A percentile compares a stretch with the other conserved stretches of the same genome.
Evolutionary conservation across 805 yeast species (phyloP).

Genomic region (Millerozyma miso): DNA sequence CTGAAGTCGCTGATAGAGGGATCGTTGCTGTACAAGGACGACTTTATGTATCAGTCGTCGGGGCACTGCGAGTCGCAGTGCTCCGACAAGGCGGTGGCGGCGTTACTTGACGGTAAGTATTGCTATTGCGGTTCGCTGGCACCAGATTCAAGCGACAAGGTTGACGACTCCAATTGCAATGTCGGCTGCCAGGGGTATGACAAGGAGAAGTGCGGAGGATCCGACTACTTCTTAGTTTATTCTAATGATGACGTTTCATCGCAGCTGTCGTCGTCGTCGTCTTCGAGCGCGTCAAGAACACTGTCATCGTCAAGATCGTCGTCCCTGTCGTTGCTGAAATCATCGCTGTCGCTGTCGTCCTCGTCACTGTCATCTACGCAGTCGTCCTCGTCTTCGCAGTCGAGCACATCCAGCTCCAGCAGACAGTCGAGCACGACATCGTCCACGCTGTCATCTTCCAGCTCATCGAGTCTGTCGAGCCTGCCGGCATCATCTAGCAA

Average conservation of each 20-base stretch:
- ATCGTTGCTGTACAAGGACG: constrained; percentile 39
- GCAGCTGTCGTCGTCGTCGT: constrained; percentile 9
- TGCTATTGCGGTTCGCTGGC: constrained; percentile 39
- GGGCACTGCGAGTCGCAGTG: constrained; percentile 55
- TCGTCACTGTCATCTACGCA: constrained; percentile 9
- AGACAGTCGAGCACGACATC: constrained; percentile 9
- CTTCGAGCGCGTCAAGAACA: constrained; percentile 7
- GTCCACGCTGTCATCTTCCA: constrained; percentile 10
- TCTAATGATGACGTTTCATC: constrained; percentile 18
- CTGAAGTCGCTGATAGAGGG: constrained; percentile 23
- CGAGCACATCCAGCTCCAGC: constrained; percentile 9
- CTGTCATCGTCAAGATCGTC: constrained; percentile 2
- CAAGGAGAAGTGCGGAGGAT: constrained; percentile 38
- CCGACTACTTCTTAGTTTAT: constrained; percentile 29
- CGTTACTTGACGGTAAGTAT: constrained; percentile 29
- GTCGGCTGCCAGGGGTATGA: constrained; percentile 35
- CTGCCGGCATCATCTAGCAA: constrained; percentile 2
- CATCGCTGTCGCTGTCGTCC: constrained; percentile 6
- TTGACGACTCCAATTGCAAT: constrained; percentile 24
- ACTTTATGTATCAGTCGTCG: constrained; percentile 56
- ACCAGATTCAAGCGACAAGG: constrained; percentile 25
- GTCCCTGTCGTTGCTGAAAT: constrained; percentile 1
- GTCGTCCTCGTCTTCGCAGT: constrained; percentile 3
- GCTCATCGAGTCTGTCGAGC: constrained; percentile 12
- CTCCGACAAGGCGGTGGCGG: constrained; percentile 34